Percentiles rank a stretch among this genome's conserved stretches.
Conservation (phyloP, 768 basidiomycete species). For the Termitomyces titanicus region DNA sequence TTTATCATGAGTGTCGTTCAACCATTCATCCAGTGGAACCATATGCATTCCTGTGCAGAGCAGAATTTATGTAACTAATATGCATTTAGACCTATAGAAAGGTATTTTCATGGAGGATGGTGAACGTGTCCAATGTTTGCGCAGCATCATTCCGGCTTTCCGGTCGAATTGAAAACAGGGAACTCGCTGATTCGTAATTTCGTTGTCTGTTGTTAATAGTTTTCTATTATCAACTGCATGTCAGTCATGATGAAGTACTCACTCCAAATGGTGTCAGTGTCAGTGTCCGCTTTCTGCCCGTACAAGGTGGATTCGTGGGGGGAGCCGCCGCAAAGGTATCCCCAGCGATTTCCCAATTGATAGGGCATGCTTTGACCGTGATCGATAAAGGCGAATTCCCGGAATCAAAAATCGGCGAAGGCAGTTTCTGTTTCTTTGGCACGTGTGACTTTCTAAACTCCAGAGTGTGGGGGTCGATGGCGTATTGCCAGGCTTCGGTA, state of each 20-base stretch:
- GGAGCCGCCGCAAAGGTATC: slow-evolving; percentile 48
- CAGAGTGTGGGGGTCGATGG: slow-evolving; percentile 46
- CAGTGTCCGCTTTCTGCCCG: slow-evolving; percentile 36
- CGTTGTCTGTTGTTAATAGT: slow-evolving; percentile 11
- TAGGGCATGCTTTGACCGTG: slow-evolving; percentile 45
- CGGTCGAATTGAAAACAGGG: slow-evolving; percentile 29
- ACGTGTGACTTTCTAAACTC: slow-evolving; percentile 33
- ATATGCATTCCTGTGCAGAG: no score
- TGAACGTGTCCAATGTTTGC: no score
- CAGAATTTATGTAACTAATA: no score
- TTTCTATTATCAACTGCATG: no score
- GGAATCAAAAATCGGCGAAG: slow-evolving; percentile 46
- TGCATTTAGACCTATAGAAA: no score
- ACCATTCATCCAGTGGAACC: no score
- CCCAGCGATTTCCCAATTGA: slow-evolving; percentile 43
- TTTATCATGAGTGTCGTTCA: no score
- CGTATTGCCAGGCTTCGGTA: slow-evolving; percentile 46
- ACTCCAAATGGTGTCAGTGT: slow-evolving; percentile 48
- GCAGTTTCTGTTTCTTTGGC: slow-evolving; percentile 30
- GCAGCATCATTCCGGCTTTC: background rate
- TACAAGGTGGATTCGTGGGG: slow-evolving; percentile 40
- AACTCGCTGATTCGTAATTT: slow-evolving; percentile 41
- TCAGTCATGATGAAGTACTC: slow-evolving; percentile 17
- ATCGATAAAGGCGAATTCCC: slow-evolving; percentile 45
- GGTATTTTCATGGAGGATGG: no score